These are phyloP conservation scores for Helotiales sp. DNA, from an alignment of 2,329 filamentous ascomycete species.

Conservation along the genomic window DNA sequence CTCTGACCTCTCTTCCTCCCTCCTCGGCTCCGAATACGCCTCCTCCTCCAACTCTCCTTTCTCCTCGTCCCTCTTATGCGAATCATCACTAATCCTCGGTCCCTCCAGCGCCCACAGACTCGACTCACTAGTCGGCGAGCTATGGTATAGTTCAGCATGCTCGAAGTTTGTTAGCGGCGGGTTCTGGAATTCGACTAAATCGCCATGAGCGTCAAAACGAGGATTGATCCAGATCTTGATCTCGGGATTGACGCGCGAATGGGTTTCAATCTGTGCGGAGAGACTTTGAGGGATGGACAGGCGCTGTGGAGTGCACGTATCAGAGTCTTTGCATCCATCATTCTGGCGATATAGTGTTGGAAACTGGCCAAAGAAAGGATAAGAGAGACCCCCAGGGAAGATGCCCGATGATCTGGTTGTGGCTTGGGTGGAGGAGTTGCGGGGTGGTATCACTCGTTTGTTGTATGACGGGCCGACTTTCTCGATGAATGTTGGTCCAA, in stretches of 20 bases:
- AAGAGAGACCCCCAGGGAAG: background rate
- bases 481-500: background rate
- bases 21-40: too few species aligned
- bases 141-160: background rate
- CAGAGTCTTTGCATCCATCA: background rate
- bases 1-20: background rate
- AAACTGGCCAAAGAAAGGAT: background rate
- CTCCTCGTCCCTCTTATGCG: background rate
- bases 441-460: background rate
- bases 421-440: background rate
- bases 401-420: background rate
- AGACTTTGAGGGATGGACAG: background rate
- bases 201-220: constrained; percentile 2
- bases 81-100: constrained; percentile 17
- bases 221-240: constrained; percentile 22
- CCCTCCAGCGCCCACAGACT: constrained; percentile 13
- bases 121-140: constrained; percentile 4
- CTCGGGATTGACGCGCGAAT: background rate
- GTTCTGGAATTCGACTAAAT: background rate
- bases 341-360: background rate
- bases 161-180: background rate
- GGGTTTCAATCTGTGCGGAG: background rate
- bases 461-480: constrained; percentile 17
- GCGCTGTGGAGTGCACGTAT: background rate
- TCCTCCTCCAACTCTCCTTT: too few species aligned